Evolutionary conservation across 1,139 yeast species (phyloP).

Genomic region (Suhomyces atakaporum): DNA sequence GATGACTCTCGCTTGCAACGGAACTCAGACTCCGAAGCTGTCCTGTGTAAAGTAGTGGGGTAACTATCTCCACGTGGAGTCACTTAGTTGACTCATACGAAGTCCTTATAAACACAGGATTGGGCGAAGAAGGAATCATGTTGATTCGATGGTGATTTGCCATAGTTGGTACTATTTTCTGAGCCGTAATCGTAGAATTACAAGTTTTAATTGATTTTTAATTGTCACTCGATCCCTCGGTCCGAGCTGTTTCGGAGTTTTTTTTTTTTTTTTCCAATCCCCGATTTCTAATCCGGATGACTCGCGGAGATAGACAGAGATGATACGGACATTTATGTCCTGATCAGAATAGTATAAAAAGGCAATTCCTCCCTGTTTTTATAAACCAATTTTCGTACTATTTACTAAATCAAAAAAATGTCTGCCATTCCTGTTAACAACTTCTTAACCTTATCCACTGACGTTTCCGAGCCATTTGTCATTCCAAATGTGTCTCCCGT

Average conservation of each 20-base stretch:
- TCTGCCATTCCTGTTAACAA: constrained; percentile 13
- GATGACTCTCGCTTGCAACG: constrained; percentile 5
- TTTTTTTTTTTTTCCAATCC: constrained; percentile 10
- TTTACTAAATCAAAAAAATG: constrained; percentile 4
- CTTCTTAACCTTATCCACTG: constrained; percentile 58
- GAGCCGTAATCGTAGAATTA: no score
- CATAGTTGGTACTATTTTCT: no score
- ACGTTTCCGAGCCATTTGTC: constrained; percentile 60
- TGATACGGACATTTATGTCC: constrained; percentile 7
- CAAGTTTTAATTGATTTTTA: no score
- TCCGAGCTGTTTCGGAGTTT: constrained; percentile 11
- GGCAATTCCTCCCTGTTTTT: constrained; percentile 1
- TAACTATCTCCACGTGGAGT: constrained; percentile 1
- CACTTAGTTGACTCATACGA: no score
- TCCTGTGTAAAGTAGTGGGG: neutral
- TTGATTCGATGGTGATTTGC: no score
- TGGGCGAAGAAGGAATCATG: no score
- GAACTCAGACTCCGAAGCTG: constrained; percentile 2
- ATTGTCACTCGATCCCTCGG: constrained; percentile 6
- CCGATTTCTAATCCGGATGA: constrained; percentile 11
- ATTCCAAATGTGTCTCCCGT: constrained; percentile 66
- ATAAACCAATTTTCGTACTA: neutral
- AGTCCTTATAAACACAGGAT: no score
- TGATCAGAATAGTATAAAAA: constrained; percentile 1
- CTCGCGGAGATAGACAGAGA: constrained; percentile 8